These are phyloP conservation scores for Fraxinus sp. DNA, from an alignment of 305 asterid genomes.

Conservation along the genomic window DNA sequence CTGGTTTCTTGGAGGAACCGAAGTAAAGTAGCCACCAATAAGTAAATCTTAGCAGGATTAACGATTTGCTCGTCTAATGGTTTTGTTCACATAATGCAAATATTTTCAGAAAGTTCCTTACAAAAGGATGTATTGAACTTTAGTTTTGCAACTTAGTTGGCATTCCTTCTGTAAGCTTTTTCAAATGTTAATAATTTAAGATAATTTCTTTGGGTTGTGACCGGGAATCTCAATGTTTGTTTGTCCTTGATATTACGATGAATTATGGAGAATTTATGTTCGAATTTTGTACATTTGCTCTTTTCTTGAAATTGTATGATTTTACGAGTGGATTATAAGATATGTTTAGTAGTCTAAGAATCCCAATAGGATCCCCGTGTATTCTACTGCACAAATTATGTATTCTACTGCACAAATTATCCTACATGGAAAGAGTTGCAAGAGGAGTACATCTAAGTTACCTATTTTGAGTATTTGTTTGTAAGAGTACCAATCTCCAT, in stretches of 20 bases:
- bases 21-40: neutral
- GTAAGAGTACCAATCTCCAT: too few species aligned
- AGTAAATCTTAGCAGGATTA: neutral
- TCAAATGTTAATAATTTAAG: neutral
- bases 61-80: neutral
- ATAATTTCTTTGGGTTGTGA: neutral
- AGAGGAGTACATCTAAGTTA: too few species aligned
- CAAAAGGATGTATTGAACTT: neutral
- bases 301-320: neutral
- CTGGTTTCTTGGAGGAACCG: neutral
- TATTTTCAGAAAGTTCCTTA: neutral
- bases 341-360: neutral
- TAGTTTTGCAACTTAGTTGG: neutral
- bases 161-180: neutral
- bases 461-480: too few species aligned
- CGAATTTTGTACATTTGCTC: neutral
- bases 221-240: neutral
- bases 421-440: neutral
- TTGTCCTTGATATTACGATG: neutral
- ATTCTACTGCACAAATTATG: neutral
- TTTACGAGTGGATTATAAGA: neutral
- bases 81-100: neutral
- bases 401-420: neutral
- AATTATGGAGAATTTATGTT: neutral
- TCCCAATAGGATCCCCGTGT: neutral